Conservation (phyloP, 257 asterid species). For the Solanum chiquidenum region DNA sequence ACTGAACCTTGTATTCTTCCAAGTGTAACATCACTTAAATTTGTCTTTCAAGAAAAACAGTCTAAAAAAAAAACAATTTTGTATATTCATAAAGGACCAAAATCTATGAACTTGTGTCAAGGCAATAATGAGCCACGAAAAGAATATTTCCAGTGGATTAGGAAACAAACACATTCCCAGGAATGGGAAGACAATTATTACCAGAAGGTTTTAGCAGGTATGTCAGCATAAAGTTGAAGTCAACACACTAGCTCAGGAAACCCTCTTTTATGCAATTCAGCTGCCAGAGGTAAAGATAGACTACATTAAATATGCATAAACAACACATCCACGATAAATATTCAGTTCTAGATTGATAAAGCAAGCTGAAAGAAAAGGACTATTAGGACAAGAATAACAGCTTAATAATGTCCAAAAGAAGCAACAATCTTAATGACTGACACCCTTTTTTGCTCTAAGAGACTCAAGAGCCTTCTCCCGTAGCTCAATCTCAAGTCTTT, state of each 20-base stretch:
- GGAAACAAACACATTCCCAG: constrained; percentile 34
- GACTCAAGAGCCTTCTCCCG: constrained; percentile 95
- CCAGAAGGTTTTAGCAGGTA: constrained; percentile 79
- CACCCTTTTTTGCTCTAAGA: constrained; percentile 82
- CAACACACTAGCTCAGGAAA: constrained; percentile 82
- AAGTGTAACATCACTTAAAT: neutral
- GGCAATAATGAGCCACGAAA: constrained; percentile 8
- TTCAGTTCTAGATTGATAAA: constrained; percentile 30
- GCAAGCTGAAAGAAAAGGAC: constrained; percentile 14
- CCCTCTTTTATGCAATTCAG: constrained; percentile 73
- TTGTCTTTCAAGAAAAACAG: neutral
- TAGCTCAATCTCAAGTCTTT: constrained; percentile 85
- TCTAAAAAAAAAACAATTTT: neutral
- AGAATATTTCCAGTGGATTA: neutral
- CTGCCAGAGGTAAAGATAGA: constrained; percentile 88
- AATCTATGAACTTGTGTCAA: neutral
- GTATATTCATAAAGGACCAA: neutral
- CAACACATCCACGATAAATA: constrained; percentile 40
- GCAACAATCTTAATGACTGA: constrained; percentile 33
- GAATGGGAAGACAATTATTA: constrained; percentile 50
- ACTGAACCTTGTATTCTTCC: constrained; percentile 1
- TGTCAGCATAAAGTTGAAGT: constrained; percentile 77
- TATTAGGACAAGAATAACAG: constrained; percentile 14
- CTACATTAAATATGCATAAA: constrained; percentile 49
- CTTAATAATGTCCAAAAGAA: constrained; percentile 19